phyloP scores from a whole-genome alignment of 2,329 filamentous ascomycete genomes.

The Ophiostoma angusticollis region DNA sequence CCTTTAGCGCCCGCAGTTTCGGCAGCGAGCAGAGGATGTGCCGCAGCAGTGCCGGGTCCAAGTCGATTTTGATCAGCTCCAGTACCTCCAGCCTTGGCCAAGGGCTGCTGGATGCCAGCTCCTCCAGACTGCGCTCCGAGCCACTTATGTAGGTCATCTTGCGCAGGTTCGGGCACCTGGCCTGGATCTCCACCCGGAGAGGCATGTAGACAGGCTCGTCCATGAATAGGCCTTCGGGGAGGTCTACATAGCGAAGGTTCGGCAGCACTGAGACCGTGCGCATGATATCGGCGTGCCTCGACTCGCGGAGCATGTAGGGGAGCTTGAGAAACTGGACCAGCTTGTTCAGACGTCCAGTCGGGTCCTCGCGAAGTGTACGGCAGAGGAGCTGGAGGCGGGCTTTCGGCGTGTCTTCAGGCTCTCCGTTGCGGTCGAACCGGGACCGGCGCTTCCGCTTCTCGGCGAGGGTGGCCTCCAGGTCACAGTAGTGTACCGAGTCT shows the following conservation, averaged over 20 bases:
- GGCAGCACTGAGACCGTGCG: constrained; percentile 74
- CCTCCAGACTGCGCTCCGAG: constrained; percentile 63
- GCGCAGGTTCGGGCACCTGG: constrained; percentile 66
- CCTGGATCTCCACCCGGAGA: constrained; percentile 72
- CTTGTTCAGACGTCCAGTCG: constrained; percentile 49
- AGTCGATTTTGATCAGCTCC: constrained; percentile 53
- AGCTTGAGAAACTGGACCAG: constrained; percentile 72
- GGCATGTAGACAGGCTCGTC: constrained; percentile 66
- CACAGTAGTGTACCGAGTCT: constrained; percentile 89
- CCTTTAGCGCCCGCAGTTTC: constrained; percentile 58
- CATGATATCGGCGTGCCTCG: constrained; percentile 70
- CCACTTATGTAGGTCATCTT: constrained; percentile 81
- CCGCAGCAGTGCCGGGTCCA: constrained; percentile 59
- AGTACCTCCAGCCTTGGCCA: constrained; percentile 64
- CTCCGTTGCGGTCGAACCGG: constrained; percentile 62
- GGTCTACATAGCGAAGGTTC: constrained; percentile 77
- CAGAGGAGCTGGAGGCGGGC: constrained; percentile 66
- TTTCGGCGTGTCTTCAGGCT: constrained; percentile 67
- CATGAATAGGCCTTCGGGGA: constrained; percentile 76
- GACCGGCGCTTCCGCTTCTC: constrained; percentile 65
- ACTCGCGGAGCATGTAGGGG: constrained; percentile 89
- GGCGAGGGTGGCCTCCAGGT: constrained; percentile 67
- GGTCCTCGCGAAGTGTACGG: constrained; percentile 68
- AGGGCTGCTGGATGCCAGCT: constrained; percentile 48
- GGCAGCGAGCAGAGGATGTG: constrained; percentile 56